Evolutionary conservation across 257 asterid species (phyloP).

Genomic region (Hygrophila difformis): DNA sequence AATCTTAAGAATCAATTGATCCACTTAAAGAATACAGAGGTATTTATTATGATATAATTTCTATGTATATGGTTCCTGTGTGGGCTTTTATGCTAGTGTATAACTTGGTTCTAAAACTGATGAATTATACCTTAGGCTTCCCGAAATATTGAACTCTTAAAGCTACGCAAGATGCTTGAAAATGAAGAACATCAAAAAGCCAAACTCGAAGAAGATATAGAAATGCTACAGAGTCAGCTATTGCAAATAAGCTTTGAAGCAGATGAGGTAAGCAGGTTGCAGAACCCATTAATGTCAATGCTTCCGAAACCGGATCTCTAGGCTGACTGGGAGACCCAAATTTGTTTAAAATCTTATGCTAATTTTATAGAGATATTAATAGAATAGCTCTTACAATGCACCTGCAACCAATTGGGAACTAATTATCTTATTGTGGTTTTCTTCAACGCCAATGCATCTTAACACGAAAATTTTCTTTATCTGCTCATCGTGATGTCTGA

Average conservation of each 20-base stretch:
- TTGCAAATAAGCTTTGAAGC: slow-evolving; percentile 74
- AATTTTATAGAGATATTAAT: not conserved
- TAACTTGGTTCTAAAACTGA: slow-evolving; percentile 16
- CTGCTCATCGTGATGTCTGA: not conserved
- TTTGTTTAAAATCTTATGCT: not conserved
- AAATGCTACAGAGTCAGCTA: slow-evolving; percentile 49
- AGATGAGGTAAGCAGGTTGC: slow-evolving; percentile 50
- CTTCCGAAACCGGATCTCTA: too few relatives aligned
- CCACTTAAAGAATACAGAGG: slow-evolving; percentile 66
- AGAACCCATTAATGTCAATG: not conserved
- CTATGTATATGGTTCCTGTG: too few relatives aligned
- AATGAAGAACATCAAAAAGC: slow-evolving; percentile 49
- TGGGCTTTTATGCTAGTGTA: slow-evolving; percentile 7
- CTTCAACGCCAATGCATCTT: slow-evolving; percentile 2
- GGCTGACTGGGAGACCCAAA: too few relatives aligned
- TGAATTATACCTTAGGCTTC: slow-evolving; percentile 36
- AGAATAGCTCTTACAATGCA: not conserved
- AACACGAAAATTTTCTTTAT: not conserved
- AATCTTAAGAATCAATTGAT: slow-evolving; percentile 42
- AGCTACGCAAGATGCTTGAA: slow-evolving; percentile 59
- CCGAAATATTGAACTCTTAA: slow-evolving; percentile 50
- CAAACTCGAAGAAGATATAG: slow-evolving; percentile 64
- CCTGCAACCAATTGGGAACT: too few relatives aligned
- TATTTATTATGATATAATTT: slow-evolving; percentile 12
- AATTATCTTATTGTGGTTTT: not conserved